Base-by-base conservation (phyloP, 805 yeast species). In the Candida germanica region DNA sequence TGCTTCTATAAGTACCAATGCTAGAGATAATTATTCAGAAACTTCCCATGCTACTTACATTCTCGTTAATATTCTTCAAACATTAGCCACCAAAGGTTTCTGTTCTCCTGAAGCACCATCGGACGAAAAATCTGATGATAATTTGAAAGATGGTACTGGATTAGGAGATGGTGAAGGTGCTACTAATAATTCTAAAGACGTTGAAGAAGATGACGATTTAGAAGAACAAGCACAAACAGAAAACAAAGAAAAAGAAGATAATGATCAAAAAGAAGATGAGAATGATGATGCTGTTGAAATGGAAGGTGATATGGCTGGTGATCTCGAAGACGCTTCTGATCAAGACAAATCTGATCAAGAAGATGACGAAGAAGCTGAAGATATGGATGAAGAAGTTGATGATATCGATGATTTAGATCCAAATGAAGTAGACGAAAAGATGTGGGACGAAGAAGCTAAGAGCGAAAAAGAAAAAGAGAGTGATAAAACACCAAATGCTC, bases 221-320 rank as follows among this genome's bases (percentile, higher is more conserved):
- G 68, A 82, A 4, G 96, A 88, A 53, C 74, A 79, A 47, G 85
- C 84, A 1, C 87, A 83, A 49, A 77, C 79, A 37, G 89, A 88
- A 24, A 74, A 83, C 33, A 51, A 63, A 27, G 91, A 88, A 24
- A 75, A 83, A 34, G 53, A 64, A 26, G 76, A 82, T 24, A 77
- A 83, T 15, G 64, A 63, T 18, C 72, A 79, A n/a, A 75, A 79
- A 5, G 66, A 63, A 1, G 83, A 83, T n/a, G 81, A 79, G 6
- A 78, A 87, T 34, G 87, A 87, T 44, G 87, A 87, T 56, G 97
- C 97, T 4, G 88, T 86, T 30, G 95, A 87, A 33, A 85, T 89
- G 56, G 95, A 89, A 50, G 96, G 97, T 23, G 98, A 93, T 50
- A 87, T 93, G 95, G 96, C 93, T 16, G 98, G 98, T 36, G 80